Base-by-base conservation (phyloP, 2,329 filamentous ascomycete species). In the Clathrospora elynae region DNA sequence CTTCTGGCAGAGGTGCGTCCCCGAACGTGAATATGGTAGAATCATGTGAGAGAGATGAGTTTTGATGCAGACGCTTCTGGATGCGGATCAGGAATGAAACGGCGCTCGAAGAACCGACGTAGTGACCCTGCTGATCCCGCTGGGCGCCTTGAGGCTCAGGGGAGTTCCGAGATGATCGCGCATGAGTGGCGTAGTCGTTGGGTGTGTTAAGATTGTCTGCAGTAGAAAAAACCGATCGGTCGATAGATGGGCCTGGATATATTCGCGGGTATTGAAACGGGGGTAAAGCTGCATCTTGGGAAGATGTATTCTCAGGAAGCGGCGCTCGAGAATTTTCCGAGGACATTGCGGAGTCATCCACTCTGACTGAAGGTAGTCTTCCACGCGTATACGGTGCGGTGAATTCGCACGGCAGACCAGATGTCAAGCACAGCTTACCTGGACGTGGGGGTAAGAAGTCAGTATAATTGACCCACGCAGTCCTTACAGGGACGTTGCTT, bases 11-110 rank as follows among this genome's bases (percentile, higher is more conserved):
- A 2, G 74, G 75, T 11, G 75, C 68, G 54, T 81, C 78, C 9
- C 74, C 77, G 51, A 75, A 77, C 0, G 75, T 74, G 52, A 78
- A 78, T 16, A 78, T 77, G 2, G 75, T 73, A 1, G 70, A 71
- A 19, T 71, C 63, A 14, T 70, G 68, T 4, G 71, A 70, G 8
- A 62, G 45, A 4, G 57, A 58, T 2, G 53, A 55, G 18, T 70
- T 71, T 35, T 74, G 68, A 46, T 74, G 75, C 6, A 80, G 70
- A 4, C 73, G 67, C 46, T 74, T 75, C 58, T 78, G 78, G 2
- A 78, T 74, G 6, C 78, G 67, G 0, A 77, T 68, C 8, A 80
- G 62, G 41, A 80, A 80, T 0, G 74, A 76, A 0, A 73, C 73
- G 0, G 74, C 75, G 1, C 73, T 77, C 0, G 75, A 70, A 3